Evolutionary conservation across 2,329 filamentous ascomycete genomes (phyloP).

Genomic region (Penicillium polonicum): DNA sequence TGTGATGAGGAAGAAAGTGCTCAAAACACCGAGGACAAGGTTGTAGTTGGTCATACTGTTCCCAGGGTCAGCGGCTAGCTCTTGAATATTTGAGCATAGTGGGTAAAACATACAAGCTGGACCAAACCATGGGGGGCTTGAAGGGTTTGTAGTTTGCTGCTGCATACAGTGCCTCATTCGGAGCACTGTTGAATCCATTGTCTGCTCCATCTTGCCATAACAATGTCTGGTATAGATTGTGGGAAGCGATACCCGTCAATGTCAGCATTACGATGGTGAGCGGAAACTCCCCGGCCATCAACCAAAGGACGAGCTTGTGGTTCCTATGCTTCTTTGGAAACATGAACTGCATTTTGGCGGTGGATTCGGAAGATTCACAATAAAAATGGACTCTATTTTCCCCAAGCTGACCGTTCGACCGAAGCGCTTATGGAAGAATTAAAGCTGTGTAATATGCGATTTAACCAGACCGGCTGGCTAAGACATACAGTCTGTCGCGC

Average conservation of each 20-base stretch:
- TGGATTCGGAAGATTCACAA: background rate
- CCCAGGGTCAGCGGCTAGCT: background rate
- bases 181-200: conserved; percentile 63
- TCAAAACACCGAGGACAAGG: conserved; percentile 60
- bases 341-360: conserved; percentile 38
- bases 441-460: conserved; percentile 14
- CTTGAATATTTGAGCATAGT: background rate
- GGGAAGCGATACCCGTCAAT: conserved; percentile 61
- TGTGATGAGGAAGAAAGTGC: conserved; percentile 60
- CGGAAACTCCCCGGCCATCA: conserved; percentile 57
- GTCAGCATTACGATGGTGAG: conserved; percentile 58
- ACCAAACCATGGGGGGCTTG: conserved; percentile 58
- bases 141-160: conserved; percentile 59
- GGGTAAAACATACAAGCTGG: conserved; percentile 52
- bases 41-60: conserved; percentile 60
- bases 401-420: conserved; percentile 1
- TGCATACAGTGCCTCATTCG: conserved; percentile 56
- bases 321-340: conserved; percentile 57
- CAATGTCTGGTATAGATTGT: conserved; percentile 60
- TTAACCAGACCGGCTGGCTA: conserved; percentile 42
- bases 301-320: conserved; percentile 51
- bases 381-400: background rate
- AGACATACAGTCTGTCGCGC: conserved; percentile 33
- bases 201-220: conserved; percentile 62
- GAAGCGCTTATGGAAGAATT: conserved; percentile 2